Evolutionary conservation across 2,329 filamentous ascomycete genomes (phyloP).

Genomic region (Monilinia polystroma): DNA sequence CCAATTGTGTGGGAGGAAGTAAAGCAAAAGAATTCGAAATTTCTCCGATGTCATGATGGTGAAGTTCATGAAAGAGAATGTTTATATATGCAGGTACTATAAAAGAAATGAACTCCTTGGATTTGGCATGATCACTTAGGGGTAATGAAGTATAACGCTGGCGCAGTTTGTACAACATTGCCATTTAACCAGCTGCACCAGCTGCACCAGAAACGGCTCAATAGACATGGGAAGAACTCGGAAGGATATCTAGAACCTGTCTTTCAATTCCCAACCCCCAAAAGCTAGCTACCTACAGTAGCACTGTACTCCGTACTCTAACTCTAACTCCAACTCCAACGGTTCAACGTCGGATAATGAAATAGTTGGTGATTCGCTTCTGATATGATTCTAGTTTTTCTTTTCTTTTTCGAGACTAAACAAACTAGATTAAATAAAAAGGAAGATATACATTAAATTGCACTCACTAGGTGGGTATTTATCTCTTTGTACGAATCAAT

Average conservation of each 20-base stretch:
- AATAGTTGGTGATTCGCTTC: background rate
- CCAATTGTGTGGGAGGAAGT: slow-evolving; percentile 2
- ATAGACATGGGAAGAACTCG: background rate
- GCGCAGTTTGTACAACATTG: background rate
- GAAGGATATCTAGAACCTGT: background rate
- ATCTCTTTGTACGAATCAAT: too few relatives aligned
- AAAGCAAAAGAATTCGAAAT: background rate
- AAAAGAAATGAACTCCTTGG: background rate
- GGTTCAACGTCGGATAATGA: background rate
- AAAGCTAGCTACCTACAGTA: too few relatives aligned
- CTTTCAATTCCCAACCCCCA: too few relatives aligned
- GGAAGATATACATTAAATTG: slow-evolving; percentile 3
- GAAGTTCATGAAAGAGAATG: background rate
- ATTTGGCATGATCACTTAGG: background rate
- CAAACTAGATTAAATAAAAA: background rate
- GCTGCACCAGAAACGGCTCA: background rate
- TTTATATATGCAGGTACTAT: background rate
- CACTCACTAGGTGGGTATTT: background rate
- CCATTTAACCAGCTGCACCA: background rate
- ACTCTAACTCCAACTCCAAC: background rate
- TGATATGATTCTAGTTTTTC: too few relatives aligned
- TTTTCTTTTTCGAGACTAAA: background rate
- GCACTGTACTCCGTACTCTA: too few relatives aligned
- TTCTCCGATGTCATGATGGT: background rate
- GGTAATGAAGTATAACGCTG: background rate